phyloP scores from a whole-genome alignment of 2,329 filamentous ascomycete genomes.

The Ambrosiella beaveri region DNA sequence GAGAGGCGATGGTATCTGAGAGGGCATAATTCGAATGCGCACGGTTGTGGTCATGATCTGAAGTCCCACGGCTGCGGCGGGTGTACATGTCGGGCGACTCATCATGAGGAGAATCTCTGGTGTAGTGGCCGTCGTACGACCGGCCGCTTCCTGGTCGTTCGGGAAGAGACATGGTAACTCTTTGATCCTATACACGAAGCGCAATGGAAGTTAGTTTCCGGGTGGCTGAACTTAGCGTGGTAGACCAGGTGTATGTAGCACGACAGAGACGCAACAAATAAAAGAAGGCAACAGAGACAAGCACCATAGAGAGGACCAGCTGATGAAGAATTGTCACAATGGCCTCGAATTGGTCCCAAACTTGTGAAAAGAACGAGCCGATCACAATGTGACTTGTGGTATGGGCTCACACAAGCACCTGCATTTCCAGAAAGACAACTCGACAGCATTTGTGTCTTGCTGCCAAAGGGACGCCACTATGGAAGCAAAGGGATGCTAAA shows the following conservation, averaged over 20 bases:
- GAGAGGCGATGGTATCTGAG: slow-evolving; percentile 37
- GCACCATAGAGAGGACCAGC: not conserved
- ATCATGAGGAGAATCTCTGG: slow-evolving; percentile 48
- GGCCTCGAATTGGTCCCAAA: not conserved
- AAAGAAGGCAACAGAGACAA: not conserved
- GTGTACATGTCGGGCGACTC: slow-evolving; percentile 55
- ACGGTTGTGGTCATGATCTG: slow-evolving; percentile 31
- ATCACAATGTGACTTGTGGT: not conserved
- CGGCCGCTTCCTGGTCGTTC: slow-evolving; percentile 47
- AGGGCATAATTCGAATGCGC: slow-evolving; percentile 40
- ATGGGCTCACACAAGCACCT: not conserved
- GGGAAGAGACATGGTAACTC: slow-evolving; percentile 39
- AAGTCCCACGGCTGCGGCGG: slow-evolving; percentile 31
- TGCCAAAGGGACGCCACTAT: not conserved
- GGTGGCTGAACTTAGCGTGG: not conserved
- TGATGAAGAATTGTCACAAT: not conserved
- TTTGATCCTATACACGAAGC: slow-evolving; percentile 4
- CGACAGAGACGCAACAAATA: not conserved
- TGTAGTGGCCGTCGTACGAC: slow-evolving; percentile 46
- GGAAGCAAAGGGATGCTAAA: not conserved
- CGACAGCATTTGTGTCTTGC: not conserved
- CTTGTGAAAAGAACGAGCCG: not conserved
- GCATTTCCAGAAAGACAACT: not conserved
- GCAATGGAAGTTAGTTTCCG: not conserved
- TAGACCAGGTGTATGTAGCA: not conserved